Conservation (phyloP, 2,329 filamentous ascomycete genomes). For the Claviceps digitariae region DNA sequence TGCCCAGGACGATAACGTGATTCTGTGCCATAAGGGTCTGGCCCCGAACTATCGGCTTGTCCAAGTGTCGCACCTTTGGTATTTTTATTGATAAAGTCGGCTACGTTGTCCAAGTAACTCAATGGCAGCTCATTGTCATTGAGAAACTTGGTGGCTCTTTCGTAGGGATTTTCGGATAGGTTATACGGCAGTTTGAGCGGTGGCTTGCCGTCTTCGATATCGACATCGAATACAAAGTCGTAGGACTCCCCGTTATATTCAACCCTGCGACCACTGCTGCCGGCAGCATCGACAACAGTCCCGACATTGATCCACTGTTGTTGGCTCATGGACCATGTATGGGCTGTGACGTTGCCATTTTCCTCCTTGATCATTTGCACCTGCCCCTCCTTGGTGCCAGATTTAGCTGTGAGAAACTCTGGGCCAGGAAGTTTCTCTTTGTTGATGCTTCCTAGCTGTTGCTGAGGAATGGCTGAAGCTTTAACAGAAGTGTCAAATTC, state of each 20-base stretch:
- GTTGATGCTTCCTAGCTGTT: conserved; percentile 72
- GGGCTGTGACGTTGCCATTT: conserved; percentile 71
- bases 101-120: conserved; percentile 79
- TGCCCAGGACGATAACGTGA: conserved; percentile 61
- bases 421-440: conserved; percentile 84
- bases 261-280: conserved; percentile 66
- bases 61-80: conserved; percentile 79
- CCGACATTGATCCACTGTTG: conserved; percentile 77
- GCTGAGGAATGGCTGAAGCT: conserved; percentile 73
- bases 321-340: conserved; percentile 66
- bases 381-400: conserved; percentile 91
- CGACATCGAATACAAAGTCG: conserved; percentile 93
- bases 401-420: conserved; percentile 68
- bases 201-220: conserved; percentile 89
- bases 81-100: conserved; percentile 83
- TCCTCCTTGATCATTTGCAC: conserved; percentile 79
- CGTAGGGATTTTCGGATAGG: conserved; percentile 81
- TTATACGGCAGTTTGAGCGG: conserved; percentile 92
- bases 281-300: conserved; percentile 83
- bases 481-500: conserved; percentile 75
- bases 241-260: conserved; percentile 76
- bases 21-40: conserved; percentile 68
- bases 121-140: conserved; percentile 78
- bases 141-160: conserved; percentile 82
- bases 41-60: conserved; percentile 35